Percentiles rank a stretch among this genome's conserved stretches.
Evolutionary conservation across 2,329 filamentous ascomycete genomes (phyloP).

Genomic region (Ophiostoma quercus): DNA sequence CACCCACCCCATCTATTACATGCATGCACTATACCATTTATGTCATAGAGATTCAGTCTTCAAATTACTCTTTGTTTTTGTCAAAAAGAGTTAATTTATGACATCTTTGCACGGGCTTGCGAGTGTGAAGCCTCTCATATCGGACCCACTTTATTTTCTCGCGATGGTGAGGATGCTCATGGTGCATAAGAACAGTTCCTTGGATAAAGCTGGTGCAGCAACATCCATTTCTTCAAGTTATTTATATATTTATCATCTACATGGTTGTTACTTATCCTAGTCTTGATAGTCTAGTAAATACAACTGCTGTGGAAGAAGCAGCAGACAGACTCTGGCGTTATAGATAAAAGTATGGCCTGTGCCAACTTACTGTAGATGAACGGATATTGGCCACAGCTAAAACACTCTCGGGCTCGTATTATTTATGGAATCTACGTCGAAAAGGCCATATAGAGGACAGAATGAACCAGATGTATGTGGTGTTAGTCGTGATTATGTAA

Average conservation of each 20-base stretch:
- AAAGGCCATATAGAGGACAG: not conserved
- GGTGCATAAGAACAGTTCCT: too few species aligned
- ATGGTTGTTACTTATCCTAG: too few species aligned
- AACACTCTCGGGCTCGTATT: not conserved
- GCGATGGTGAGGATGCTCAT: too few species aligned
- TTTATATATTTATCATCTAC: too few species aligned
- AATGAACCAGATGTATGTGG: constrained; percentile 29
- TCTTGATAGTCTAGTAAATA: not conserved
- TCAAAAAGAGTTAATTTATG: not conserved
- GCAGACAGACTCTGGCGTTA: too few species aligned
- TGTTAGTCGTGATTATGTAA: constrained; percentile 30
- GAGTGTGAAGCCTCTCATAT: not conserved
- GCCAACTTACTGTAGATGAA: not conserved
- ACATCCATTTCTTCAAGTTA: too few species aligned
- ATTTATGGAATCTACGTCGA: not conserved
- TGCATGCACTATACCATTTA: not conserved
- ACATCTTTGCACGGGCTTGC: not conserved
- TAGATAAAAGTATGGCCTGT: not conserved
- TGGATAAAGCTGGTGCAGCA: too few species aligned
- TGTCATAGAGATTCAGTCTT: not conserved
- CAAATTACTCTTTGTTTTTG: too few species aligned
- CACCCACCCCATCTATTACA: not conserved
- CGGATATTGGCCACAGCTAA: not conserved
- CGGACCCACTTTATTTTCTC: not conserved
- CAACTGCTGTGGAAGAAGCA: not conserved